Conservation (phyloP, 2,329 filamentous ascomycete genomes). For the Hypoxylon sp. region DNA sequence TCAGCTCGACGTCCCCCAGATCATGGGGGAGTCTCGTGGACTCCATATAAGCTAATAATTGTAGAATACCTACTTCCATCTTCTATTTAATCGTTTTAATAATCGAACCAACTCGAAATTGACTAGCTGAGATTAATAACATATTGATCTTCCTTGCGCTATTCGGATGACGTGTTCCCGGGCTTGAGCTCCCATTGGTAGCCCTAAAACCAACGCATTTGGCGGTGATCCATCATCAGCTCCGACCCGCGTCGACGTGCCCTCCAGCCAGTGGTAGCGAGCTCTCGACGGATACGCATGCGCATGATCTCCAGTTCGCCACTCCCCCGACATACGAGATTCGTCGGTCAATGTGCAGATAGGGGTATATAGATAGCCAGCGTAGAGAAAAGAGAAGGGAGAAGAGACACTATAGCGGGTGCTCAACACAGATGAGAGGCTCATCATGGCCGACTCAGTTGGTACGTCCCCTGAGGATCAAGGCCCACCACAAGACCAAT, state of each 20-base stretch:
- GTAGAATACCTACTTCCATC: slow-evolving; percentile 8
- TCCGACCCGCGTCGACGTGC: slow-evolving; percentile 31
- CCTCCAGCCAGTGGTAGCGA: slow-evolving; percentile 20
- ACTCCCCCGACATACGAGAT: slow-evolving; percentile 30
- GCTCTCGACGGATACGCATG: slow-evolving; percentile 20
- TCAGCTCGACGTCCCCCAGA: slow-evolving; percentile 26
- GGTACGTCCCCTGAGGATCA: slow-evolving; percentile 57
- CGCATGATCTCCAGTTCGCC: slow-evolving; percentile 28
- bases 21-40: slow-evolving; percentile 11
- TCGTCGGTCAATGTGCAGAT: slow-evolving; percentile 26
- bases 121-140: slow-evolving; percentile 10
- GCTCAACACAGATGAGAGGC: slow-evolving; percentile 36
- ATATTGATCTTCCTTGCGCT: slow-evolving; percentile 14
- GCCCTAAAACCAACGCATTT: slow-evolving; percentile 40
- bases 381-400: slow-evolving; percentile 15
- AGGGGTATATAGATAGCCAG: slow-evolving; percentile 34
- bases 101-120: slow-evolving; percentile 24
- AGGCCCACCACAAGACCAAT: slow-evolving; percentile 45
- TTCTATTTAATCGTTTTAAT: slow-evolving; percentile 18
- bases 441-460: slow-evolving; percentile 66
- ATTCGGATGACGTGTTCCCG: slow-evolving; percentile 44
- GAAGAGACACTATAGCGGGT: slow-evolving; percentile 15
- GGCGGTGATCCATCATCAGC: slow-evolving; percentile 50
- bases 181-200: slow-evolving; percentile 38
- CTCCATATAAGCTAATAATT: slow-evolving; percentile 27